phyloP scores from a whole-genome alignment of 2,329 filamentous ascomycete genomes.

The Endoconidiophora polonica region DNA sequence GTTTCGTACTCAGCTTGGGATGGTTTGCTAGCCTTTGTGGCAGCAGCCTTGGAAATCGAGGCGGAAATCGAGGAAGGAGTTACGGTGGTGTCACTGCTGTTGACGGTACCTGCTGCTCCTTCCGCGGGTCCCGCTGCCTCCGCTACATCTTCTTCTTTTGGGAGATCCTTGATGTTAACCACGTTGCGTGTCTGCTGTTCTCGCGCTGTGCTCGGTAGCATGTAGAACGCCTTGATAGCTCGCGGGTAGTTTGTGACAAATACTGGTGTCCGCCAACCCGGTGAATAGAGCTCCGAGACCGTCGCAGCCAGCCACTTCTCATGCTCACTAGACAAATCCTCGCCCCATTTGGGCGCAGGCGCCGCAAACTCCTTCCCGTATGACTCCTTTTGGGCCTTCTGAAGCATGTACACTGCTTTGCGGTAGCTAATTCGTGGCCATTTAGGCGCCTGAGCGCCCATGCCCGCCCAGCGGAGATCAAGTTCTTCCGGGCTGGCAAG shows the following conservation, averaged over 20 bases:
- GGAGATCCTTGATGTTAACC: no score
- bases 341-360: slow-evolving; percentile 46
- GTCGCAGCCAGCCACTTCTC: slow-evolving; percentile 68
- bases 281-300: slow-evolving; percentile 35
- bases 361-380: slow-evolving; percentile 43
- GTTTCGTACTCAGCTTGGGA: slow-evolving; percentile 28
- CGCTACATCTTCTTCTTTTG: neutral
- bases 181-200: no score
- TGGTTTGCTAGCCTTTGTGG: neutral
- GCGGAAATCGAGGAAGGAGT: no score
- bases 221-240: slow-evolving; percentile 75
- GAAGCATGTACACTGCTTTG: slow-evolving; percentile 54
- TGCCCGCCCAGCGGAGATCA: slow-evolving; percentile 52
- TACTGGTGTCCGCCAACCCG: slow-evolving; percentile 43
- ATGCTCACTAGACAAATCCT: slow-evolving; percentile 75
- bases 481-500: slow-evolving; percentile 31
- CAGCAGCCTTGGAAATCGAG: neutral
- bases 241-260: slow-evolving; percentile 92
- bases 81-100: neutral
- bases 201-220: slow-evolving; percentile 20
- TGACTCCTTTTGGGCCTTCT: slow-evolving; percentile 29
- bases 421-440: slow-evolving; percentile 81
- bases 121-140: neutral
- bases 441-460: slow-evolving; percentile 29
- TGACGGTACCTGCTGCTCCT: no score